Conservation (phyloP, 2,329 filamentous ascomycete genomes). For the Septoria petroselini region DNA sequence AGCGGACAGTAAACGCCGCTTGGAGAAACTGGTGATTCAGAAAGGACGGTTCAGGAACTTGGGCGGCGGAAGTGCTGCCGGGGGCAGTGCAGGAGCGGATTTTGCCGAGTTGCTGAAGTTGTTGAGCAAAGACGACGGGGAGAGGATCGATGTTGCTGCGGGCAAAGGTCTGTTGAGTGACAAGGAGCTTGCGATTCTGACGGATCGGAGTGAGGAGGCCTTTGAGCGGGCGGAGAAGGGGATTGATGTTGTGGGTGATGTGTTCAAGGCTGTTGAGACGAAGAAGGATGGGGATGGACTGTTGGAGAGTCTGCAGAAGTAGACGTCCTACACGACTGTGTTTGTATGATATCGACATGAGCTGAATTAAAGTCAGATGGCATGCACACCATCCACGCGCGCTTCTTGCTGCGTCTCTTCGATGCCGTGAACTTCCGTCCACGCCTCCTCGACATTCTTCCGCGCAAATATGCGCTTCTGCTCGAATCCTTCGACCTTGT, state of each 20-base stretch:
- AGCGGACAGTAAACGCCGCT: constrained; percentile 83
- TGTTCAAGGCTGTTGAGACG: constrained; percentile 66
- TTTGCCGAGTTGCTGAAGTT: constrained; percentile 49
- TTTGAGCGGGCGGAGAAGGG: constrained; percentile 75
- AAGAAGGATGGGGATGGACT: constrained; percentile 52
- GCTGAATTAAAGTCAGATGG: neutral
- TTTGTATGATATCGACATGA: too few relatives aligned
- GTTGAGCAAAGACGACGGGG: constrained; percentile 61
- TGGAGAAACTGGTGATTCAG: constrained; percentile 93
- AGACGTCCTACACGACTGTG: too few relatives aligned
- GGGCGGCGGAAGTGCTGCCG: constrained; percentile 42
- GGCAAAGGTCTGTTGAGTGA: constrained; percentile 69
- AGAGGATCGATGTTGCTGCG: constrained; percentile 56
- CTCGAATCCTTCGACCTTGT: constrained; percentile 32
- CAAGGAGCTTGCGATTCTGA: constrained; percentile 71
- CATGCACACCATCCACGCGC: neutral
- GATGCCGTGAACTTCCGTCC: constrained; percentile 6
- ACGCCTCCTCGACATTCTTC: constrained; percentile 31
- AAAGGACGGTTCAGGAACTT: constrained; percentile 73
- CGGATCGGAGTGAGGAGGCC: constrained; percentile 68
- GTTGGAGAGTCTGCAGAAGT: constrained; percentile 49
- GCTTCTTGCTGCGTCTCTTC: neutral
- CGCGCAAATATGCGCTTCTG: constrained; percentile 29
- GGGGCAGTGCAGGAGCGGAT: constrained; percentile 47
- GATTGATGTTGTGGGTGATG: constrained; percentile 63